These are phyloP conservation scores for Alternaria angustiovoidea DNA, from an alignment of 2,329 filamentous ascomycete species.

Conservation along the genomic window DNA sequence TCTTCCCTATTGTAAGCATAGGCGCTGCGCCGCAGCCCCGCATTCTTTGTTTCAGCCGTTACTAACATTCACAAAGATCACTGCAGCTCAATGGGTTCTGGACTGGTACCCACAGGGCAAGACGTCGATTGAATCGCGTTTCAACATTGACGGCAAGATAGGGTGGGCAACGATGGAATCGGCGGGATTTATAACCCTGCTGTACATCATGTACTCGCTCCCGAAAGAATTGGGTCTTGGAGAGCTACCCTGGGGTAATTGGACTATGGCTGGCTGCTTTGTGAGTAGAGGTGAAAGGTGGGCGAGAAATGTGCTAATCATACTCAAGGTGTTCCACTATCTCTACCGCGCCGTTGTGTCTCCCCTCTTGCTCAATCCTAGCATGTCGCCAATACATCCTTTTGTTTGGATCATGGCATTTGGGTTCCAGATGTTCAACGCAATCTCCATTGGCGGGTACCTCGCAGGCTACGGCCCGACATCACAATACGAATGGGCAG, in stretches of 20 bases:
- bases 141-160: constrained; percentile 89
- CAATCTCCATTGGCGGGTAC: constrained; percentile 78
- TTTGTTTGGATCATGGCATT: constrained; percentile 71
- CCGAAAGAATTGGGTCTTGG: constrained; percentile 65
- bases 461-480: constrained; percentile 80
- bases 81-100: constrained; percentile 73
- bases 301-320: constrained; percentile 13
- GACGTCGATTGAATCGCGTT: constrained; percentile 74
- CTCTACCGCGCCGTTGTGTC: constrained; percentile 84
- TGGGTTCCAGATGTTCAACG: constrained; percentile 82
- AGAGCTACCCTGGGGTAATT: constrained; percentile 78
- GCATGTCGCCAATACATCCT: constrained; percentile 88
- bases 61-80: constrained; percentile 62
- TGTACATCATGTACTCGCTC: constrained; percentile 80
- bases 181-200: constrained; percentile 76
- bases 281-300: constrained; percentile 45
- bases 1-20: constrained; percentile 59
- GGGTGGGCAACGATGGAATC: constrained; percentile 91
- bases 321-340: constrained; percentile 78
- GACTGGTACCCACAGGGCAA: constrained; percentile 92
- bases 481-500: constrained; percentile 63
- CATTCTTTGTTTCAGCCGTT: not conserved
- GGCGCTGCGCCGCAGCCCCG: not conserved
- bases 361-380: constrained; percentile 81
- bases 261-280: constrained; percentile 74